phyloP scores from a whole-genome alignment of 148 eudicot genomes.

The Gaultheria prostrata region DNA sequence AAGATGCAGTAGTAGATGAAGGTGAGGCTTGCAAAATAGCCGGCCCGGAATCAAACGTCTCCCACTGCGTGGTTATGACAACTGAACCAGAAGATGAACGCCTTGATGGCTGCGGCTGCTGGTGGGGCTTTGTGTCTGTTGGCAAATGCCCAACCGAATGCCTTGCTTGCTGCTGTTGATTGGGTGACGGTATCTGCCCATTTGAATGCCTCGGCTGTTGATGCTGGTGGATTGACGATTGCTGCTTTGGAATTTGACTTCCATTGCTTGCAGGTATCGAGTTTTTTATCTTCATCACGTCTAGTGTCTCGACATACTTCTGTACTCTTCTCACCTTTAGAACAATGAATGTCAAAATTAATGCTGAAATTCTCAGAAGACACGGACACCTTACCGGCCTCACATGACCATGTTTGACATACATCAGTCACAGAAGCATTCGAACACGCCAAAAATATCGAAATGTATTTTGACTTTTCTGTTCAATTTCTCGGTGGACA shows the following conservation, averaged over 20 bases:
- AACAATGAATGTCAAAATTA: neutral
- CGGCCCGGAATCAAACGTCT: conserved; percentile 70
- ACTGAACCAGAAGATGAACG: conserved; percentile 57
- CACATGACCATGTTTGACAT: neutral
- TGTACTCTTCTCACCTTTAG: conserved; percentile 78
- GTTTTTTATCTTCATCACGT: conserved; percentile 64
- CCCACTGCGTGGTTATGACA: conserved; percentile 93
- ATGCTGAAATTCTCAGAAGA: neutral
- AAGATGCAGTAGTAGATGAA: conserved; percentile 33
- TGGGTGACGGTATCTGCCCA: conserved; percentile 38
- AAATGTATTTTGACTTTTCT: neutral
- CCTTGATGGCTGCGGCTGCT: conserved; percentile 33
- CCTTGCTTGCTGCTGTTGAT: conserved; percentile 43
- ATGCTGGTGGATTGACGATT: conserved; percentile 26
- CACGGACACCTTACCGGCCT: neutral
- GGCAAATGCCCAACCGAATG: conserved; percentile 47
- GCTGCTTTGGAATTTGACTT: conserved; percentile 21
- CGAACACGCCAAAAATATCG: neutral
- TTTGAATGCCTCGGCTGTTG: conserved; percentile 30
- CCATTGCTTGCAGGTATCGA: conserved; percentile 40
- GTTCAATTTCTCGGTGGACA: neutral
- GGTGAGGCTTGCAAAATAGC: conserved; percentile 26
- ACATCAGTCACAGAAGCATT: neutral
- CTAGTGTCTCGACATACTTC: conserved; percentile 81
- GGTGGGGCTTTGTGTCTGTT: conserved; percentile 19